A percentile compares a stretch with the other conserved stretches of the same genome.
Evolutionary conservation across 306 rosid genomes (phyloP).

Genomic region (Abrus pulchellus): DNA sequence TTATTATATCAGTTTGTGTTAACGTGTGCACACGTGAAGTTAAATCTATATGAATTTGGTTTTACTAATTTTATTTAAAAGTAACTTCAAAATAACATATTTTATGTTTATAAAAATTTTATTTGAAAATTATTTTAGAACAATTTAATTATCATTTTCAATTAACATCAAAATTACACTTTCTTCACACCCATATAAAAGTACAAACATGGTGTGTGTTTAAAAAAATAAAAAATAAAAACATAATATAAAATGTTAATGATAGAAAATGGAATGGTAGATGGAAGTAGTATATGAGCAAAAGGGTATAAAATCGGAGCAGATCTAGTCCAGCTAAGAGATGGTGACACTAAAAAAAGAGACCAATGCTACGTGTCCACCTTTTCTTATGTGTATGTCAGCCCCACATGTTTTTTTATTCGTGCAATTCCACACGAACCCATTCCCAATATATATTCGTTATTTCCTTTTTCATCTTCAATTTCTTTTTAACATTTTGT

Average conservation of each 20-base stretch:
- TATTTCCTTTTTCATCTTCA: not conserved
- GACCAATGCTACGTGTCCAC: conserved; percentile 57
- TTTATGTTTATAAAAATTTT: too few relatives aligned
- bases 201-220: too few relatives aligned
- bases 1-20: too few relatives aligned
- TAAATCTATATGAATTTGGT: too few relatives aligned
- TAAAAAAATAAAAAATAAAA: not conserved
- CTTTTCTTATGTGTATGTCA: conserved; percentile 6
- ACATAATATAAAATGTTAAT: not conserved
- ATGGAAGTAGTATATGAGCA: conserved; percentile 9
- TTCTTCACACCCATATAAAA: too few relatives aligned
- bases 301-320: conserved; percentile 51
- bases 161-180: too few relatives aligned
- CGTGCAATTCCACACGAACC: not conserved
- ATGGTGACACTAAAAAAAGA: conserved; percentile 52
- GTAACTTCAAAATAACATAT: too few relatives aligned
- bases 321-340: conserved; percentile 62
- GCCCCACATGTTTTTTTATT: not conserved
- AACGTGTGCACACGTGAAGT: too few relatives aligned
- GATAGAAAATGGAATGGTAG: not conserved
- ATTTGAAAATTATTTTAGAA: too few relatives aligned
- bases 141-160: too few relatives aligned
- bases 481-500: not conserved
- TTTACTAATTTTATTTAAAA: too few relatives aligned
- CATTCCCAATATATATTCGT: not conserved